Evolutionary conservation across 768 basidiomycete genomes (phyloP).

Genomic region (Sarcodon sp.): DNA sequence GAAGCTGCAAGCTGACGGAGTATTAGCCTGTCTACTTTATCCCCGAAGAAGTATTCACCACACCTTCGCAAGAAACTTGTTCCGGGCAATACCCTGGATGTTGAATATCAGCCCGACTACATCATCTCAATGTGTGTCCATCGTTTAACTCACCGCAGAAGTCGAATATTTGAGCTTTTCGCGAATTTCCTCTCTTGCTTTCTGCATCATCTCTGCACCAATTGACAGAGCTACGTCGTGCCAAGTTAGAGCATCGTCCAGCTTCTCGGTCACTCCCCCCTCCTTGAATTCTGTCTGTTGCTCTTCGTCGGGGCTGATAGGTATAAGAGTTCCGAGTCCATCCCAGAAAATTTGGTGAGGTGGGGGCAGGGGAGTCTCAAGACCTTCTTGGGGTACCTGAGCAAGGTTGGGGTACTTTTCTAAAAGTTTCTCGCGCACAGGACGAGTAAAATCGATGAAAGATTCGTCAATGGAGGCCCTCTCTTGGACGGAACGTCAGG

Average conservation of each 20-base stretch:
- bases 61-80: conserved; percentile 94
- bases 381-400: conserved; percentile 50
- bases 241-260: conserved; percentile 51
- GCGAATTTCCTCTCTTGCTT: conserved; percentile 54
- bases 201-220: conserved; percentile 78
- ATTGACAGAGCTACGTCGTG: conserved; percentile 86
- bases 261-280: background rate
- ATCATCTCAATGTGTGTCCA: background rate
- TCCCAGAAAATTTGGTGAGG: conserved; percentile 58
- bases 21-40: background rate
- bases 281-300: background rate
- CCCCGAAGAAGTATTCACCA: background rate
- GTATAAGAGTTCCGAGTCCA: conserved; percentile 47
- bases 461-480: conserved; percentile 98
- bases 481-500: conserved; percentile 32
- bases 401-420: conserved; percentile 68
- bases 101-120: background rate
- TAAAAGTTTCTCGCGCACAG: conserved; percentile 66
- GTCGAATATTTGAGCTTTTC: conserved; percentile 81
- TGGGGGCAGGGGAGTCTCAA: conserved; percentile 68
- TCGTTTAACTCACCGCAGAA: conserved; percentile 53
- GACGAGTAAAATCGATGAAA: conserved; percentile 82
- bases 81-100: conserved; percentile 72
- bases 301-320: conserved; percentile 24
- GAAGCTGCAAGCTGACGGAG: conserved; percentile 65